Percentiles rank a stretch among this genome's conserved stretches.
Conservation (phyloP, 2,329 filamentous ascomycete species). For the Cladosporium sp. region DNA sequence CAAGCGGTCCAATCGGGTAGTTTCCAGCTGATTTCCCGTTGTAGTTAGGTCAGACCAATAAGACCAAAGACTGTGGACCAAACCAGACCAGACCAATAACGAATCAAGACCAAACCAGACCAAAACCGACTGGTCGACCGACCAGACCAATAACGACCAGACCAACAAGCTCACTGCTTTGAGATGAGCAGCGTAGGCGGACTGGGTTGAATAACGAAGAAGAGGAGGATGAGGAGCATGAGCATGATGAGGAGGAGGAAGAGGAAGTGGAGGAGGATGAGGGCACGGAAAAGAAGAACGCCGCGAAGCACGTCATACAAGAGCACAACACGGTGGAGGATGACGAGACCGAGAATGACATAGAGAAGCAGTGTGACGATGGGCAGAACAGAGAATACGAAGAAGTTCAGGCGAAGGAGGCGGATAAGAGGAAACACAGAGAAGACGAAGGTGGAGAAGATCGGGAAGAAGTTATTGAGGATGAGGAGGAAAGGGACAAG, state of each 20-base stretch:
- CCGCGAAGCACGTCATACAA: neutral
- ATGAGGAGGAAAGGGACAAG: neutral
- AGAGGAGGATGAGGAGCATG: neutral
- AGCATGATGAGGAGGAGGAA: neutral
- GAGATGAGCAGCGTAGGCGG: neutral
- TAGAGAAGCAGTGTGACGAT: neutral
- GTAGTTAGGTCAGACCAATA: neutral
- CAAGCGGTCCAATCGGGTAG: neutral
- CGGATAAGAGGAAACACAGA: neutral
- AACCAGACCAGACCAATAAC: neutral
- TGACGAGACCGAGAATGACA: neutral
- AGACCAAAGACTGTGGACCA: neutral
- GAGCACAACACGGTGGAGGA: neutral
- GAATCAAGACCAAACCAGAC: neutral
- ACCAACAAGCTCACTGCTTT: conserved; percentile 1
- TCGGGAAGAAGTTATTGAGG: neutral
- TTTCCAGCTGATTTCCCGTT: neutral
- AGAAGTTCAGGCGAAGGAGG: neutral
- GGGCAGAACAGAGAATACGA: neutral
- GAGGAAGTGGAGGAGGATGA: neutral
- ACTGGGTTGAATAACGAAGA: neutral
- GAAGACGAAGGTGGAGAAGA: neutral
- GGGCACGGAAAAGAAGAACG: neutral
- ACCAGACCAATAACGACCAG: conserved; percentile 3
- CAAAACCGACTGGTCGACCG: conserved; percentile 1